Evolutionary conservation across 352 stramenopile genomes (phyloP), one percentile per base, ranked within the genome.

Genomic region (Thraustochytrium striatum): DNA sequence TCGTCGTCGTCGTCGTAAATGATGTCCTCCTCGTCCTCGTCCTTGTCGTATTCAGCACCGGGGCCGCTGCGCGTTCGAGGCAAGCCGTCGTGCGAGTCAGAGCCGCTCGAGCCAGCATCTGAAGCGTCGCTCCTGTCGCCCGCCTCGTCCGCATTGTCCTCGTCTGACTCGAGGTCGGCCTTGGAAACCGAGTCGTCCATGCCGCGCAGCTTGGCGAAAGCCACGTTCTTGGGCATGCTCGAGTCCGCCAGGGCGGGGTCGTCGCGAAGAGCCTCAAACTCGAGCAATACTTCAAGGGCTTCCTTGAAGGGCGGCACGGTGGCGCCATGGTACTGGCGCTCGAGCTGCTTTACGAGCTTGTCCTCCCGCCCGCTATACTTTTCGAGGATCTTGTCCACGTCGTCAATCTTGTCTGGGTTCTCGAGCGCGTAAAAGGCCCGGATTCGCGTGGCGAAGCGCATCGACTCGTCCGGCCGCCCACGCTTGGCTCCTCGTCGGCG

Each of bases 371-470:
- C 69, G 8, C 9, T 43, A 25, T 38, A 79, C 61, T 59, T 69
- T 2, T 9, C 55, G 16, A 79, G 30, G 3, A 69, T 79, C 32
- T 8, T 25, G 61, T 79, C 70, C 16, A 79, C 50, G 3, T 8
- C 11, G 3, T 5, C 38, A 3, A 79, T 21, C 43, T 79, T 72
- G 32, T 72, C 70, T 3, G 70, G 70, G 61, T 79, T 79, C 33
- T 79, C 35, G 16, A 3, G 21, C 52, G 19, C 13, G 61, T 79
- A 79, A 52, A 79, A 79, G 8, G 39, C 65, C 11, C 43, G 32
- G 44, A 73, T 11, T 5, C 44, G 25, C 44, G 39, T 41, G 44
- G n/a, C n/a, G n/a, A n/a, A n/a, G n/a, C n/a, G n/a, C n/a, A n/a
- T n/a, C 65, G 65, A 3, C 53, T 57, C 43, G 58, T 36, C 58